phyloP scores from a whole-genome alignment of 208 protist species.

The Crithidia mellificae region DNA sequence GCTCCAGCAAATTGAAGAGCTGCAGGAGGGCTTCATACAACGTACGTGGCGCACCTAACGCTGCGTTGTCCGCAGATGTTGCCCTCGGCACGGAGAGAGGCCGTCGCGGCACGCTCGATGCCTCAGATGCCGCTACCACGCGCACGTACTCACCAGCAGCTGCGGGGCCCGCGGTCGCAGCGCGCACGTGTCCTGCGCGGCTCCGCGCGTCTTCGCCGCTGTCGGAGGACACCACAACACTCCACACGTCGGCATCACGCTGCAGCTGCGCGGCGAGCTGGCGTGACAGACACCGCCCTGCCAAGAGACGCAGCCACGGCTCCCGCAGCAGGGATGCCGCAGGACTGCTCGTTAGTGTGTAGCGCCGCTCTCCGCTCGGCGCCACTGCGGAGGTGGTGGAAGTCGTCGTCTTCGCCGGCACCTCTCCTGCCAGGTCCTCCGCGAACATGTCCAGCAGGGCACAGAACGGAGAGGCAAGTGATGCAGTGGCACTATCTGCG shows the following conservation, averaged over 20 bases:
- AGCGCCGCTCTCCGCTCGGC: too few relatives aligned
- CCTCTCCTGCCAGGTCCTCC: background rate
- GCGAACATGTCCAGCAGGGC: background rate
- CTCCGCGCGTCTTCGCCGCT: background rate
- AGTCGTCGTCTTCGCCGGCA: background rate
- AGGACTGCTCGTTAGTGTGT: background rate
- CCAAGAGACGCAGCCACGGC: constrained; percentile 5
- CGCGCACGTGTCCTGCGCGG: background rate
- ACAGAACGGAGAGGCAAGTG: background rate
- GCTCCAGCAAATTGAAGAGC: constrained; percentile 23
- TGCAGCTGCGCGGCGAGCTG: constrained; percentile 10
- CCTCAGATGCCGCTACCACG: too few relatives aligned
- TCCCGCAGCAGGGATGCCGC: background rate
- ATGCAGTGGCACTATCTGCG: background rate
- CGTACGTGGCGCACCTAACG: background rate
- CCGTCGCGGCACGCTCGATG: too few relatives aligned
- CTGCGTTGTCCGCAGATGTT: too few relatives aligned
- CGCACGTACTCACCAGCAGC: too few relatives aligned
- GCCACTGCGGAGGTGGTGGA: too few relatives aligned
- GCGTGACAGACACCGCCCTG: background rate
- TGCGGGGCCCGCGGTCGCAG: background rate
- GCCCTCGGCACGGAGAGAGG: too few relatives aligned
- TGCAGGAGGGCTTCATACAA: constrained; percentile 19
- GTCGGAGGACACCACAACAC: background rate
- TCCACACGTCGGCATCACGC: constrained; percentile 18